Conservation (phyloP, 352 stramenopile species). For the Elongisporangium anandrum region DNA sequence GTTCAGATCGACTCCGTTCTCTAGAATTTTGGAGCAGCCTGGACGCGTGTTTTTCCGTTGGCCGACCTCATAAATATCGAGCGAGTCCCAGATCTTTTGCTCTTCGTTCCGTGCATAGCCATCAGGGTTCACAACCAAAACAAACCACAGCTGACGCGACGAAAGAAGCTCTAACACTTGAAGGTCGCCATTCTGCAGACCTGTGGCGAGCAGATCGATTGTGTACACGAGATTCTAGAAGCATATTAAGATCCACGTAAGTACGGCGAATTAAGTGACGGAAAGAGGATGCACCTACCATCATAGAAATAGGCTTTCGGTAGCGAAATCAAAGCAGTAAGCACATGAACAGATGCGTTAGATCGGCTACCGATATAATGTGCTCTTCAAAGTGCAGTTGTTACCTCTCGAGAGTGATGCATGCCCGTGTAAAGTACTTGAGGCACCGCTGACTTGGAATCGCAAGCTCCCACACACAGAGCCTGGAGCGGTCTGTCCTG, state of each 20-base stretch:
- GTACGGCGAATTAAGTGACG: neutral
- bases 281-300: slow-evolving; percentile 28
- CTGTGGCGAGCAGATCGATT: slow-evolving; percentile 64
- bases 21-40: slow-evolving; percentile 24
- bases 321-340: slow-evolving; percentile 1
- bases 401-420: slow-evolving; percentile 80
- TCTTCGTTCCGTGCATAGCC: slow-evolving; percentile 76
- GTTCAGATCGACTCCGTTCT: slow-evolving; percentile 76
- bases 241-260: neutral
- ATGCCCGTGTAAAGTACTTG: slow-evolving; percentile 79
- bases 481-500: slow-evolving; percentile 57
- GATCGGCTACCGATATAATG: slow-evolving; percentile 1
- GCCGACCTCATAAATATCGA: slow-evolving; percentile 21
- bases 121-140: slow-evolving; percentile 80
- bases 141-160: slow-evolving; percentile 79
- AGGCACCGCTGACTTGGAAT: slow-evolving; percentile 13
- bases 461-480: slow-evolving; percentile 64
- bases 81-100: slow-evolving; percentile 42
- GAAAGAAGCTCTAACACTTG: slow-evolving; percentile 48
- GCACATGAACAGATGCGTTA: neutral
- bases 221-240: slow-evolving; percentile 74
- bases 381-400: neutral
- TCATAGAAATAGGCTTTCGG: slow-evolving; percentile 81
- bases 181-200: slow-evolving; percentile 53
- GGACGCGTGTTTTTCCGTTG: slow-evolving; percentile 67